These are phyloP conservation scores for Cladosporium halotolerans DNA, from an alignment of 2,329 filamentous ascomycete genomes.

Conservation along the genomic window DNA sequence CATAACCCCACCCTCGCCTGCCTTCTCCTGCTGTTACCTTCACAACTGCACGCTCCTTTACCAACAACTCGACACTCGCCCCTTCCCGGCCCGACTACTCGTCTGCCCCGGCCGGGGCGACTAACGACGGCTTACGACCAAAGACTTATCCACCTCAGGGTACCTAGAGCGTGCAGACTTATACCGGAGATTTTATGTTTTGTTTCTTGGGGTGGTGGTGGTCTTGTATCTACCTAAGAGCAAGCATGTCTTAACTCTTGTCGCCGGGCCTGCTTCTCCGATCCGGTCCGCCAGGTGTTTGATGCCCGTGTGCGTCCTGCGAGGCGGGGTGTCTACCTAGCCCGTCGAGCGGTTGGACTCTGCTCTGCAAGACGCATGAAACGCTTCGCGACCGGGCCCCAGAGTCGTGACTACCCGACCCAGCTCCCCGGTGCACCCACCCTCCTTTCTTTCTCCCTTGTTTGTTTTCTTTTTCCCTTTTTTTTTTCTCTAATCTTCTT, in stretches of 20 bases:
- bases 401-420: too few relatives aligned
- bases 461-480: too few relatives aligned
- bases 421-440: too few relatives aligned
- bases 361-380: too few relatives aligned
- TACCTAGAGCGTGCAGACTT: conserved; percentile 27
- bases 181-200: neutral
- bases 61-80: conserved; percentile 7
- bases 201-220: neutral
- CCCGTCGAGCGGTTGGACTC: too few relatives aligned
- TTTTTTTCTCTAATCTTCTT: too few relatives aligned
- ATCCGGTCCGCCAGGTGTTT: too few relatives aligned
- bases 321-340: too few relatives aligned
- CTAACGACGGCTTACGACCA: conserved; percentile 29
- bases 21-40: conserved; percentile 8
- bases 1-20: conserved; percentile 15
- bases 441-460: too few relatives aligned
- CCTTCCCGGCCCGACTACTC: conserved; percentile 1
- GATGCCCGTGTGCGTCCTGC: too few relatives aligned
- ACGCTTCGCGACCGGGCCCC: too few relatives aligned
- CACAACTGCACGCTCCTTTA: conserved; percentile 12
- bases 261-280: too few relatives aligned
- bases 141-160: conserved; percentile 34
- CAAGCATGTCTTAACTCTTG: conserved; percentile 5
- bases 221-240: neutral
- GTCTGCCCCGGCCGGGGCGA: neutral